These are phyloP conservation scores for Houttuynia cordata DNA, from an alignment of 164 flowering plant genomes.

Conservation along the genomic window DNA sequence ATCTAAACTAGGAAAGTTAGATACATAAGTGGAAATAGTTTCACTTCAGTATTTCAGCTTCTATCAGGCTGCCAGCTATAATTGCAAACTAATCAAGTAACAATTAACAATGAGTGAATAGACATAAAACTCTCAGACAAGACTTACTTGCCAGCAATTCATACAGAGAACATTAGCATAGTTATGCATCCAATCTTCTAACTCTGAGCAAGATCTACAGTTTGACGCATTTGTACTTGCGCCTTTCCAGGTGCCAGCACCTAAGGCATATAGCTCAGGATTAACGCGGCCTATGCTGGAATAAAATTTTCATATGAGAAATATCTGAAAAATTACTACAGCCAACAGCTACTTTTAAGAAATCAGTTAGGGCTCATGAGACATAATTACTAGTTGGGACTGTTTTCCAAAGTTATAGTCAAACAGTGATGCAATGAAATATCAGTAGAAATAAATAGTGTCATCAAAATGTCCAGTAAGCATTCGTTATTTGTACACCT, in stretches of 20 bases:
- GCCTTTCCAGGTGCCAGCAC: conserved; percentile 44
- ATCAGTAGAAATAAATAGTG: no score
- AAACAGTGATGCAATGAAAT: no score
- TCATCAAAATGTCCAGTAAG: no score
- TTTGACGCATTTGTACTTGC: conserved; percentile 12
- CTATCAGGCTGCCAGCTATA: background rate
- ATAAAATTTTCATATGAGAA: conserved; percentile 8
- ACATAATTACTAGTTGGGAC: background rate
- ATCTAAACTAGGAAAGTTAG: no score
- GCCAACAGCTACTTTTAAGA: background rate
- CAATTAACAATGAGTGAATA: background rate
- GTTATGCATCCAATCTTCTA: conserved; percentile 51
- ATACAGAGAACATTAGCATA: conserved; percentile 76
- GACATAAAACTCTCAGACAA: background rate
- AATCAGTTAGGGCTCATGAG: background rate
- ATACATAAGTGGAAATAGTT: no score
- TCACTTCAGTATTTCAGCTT: no score
- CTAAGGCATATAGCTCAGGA: conserved; percentile 72
- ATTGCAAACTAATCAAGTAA: background rate
- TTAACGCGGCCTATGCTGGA: conserved; percentile 89
- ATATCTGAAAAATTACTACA: background rate
- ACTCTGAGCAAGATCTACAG: conserved; percentile 12
- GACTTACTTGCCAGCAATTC: conserved; percentile 91
- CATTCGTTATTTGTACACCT: no score
- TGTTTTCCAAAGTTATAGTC: background rate